phyloP scores from a whole-genome alignment of 2,329 filamentous ascomycete genomes.

The Ascochyta viciae-villosae region DNA sequence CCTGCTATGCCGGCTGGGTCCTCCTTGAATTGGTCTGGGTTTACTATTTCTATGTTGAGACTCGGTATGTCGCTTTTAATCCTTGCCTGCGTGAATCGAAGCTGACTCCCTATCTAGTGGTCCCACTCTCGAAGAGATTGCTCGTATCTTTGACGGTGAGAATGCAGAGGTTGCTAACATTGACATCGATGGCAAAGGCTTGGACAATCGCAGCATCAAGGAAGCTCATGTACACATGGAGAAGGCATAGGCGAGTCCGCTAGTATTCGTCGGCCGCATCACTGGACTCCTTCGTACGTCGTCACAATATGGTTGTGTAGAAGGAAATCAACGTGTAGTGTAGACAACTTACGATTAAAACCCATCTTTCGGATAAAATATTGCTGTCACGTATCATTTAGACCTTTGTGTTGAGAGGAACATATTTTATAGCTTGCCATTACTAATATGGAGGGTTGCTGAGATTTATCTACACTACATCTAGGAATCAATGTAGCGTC shows the following conservation, averaged over 20 bases:
- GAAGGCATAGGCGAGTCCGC: constrained; percentile 17
- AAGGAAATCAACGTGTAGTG: not conserved
- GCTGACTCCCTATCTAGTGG: constrained; percentile 57
- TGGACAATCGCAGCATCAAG: constrained; percentile 21
- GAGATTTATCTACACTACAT: no score
- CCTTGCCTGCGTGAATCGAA: constrained; percentile 3
- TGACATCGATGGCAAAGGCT: constrained; percentile 21
- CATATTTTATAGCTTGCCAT: no score
- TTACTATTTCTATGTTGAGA: constrained; percentile 71
- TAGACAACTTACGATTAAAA: constrained; percentile 27
- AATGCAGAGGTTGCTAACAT: constrained; percentile 50
- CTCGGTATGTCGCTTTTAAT: constrained; percentile 37
- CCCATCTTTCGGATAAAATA: no score
- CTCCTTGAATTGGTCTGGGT: constrained; percentile 64
- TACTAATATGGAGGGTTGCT: no score
- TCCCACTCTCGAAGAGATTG: constrained; percentile 71
- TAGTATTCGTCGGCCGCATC: not conserved
- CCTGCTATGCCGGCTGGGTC: constrained; percentile 70
- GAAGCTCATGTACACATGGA: constrained; percentile 21
- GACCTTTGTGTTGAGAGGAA: no score
- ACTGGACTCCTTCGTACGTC: no score
- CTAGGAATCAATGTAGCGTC: no score
- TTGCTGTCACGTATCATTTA: no score
- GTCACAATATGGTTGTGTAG: not conserved
- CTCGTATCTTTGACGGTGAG: constrained; percentile 71